Conservation (phyloP, 2,329 filamentous ascomycete species). For the Lecanosticta acicola region DNA sequence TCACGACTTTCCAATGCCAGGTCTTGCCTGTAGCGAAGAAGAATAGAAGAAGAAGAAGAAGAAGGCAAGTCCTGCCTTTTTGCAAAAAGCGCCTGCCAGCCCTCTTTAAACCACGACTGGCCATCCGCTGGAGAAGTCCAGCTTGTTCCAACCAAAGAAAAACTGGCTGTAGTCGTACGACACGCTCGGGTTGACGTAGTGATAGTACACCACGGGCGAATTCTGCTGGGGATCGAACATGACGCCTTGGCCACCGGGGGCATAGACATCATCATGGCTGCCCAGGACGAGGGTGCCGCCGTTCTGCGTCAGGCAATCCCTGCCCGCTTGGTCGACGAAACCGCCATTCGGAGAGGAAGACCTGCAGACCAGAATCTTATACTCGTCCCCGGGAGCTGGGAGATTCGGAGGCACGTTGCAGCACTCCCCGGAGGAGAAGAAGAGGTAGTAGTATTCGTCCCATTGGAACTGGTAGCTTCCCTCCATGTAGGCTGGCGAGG, state of each 20-base stretch:
- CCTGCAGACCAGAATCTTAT: slow-evolving; percentile 59
- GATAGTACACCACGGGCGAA: slow-evolving; percentile 57
- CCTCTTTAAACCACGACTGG: slow-evolving; percentile 15
- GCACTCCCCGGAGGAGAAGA: slow-evolving; percentile 36
- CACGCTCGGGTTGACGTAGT: slow-evolving; percentile 40
- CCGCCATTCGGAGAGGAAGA: slow-evolving; percentile 46
- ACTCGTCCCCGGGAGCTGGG: slow-evolving; percentile 49
- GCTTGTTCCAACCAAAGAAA: slow-evolving; percentile 24
- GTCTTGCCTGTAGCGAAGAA: neutral
- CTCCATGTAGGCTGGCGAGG: slow-evolving; percentile 48
- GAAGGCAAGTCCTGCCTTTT: too few relatives aligned
- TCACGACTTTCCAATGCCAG: neutral
- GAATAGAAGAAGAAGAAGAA: neutral
- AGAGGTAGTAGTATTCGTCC: slow-evolving; percentile 56
- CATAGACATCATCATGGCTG: slow-evolving; percentile 57
- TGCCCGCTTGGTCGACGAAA: slow-evolving; percentile 53
- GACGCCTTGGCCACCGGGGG: slow-evolving; percentile 59
- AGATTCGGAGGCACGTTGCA: slow-evolving; percentile 30
- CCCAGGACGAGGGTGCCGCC: slow-evolving; percentile 57
- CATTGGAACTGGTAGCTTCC: slow-evolving; percentile 53
- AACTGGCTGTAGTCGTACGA: slow-evolving; percentile 21
- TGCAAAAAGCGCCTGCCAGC: too few relatives aligned
- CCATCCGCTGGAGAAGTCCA: slow-evolving; percentile 22
- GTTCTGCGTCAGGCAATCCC: slow-evolving; percentile 46
- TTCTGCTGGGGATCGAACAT: slow-evolving; percentile 42